Evolutionary conservation across 192 early-diverging fungal genomes (phyloP), one percentile per base, ranked within the genome.

Genomic region (Coemansia biformis): DNA sequence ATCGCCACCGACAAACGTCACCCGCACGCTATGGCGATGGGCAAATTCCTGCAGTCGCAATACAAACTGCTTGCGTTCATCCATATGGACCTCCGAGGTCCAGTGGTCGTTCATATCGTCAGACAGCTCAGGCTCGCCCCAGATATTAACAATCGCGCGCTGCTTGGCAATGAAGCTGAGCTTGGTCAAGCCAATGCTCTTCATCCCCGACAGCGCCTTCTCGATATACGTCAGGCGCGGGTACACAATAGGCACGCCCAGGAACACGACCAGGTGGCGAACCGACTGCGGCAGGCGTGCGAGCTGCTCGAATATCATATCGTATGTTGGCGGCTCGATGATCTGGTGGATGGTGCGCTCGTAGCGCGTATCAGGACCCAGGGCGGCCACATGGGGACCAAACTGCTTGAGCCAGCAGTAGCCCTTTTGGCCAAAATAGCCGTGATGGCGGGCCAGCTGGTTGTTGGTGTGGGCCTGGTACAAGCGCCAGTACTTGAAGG

Each of bases 61-160:
- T 10, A 93, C 73, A 44, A 90, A 64, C 16, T 49, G 43, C 48
- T 71, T 80, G 46, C 89, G 83, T 59, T 93, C 90, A 5, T 60
- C 78, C 40, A 77, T 60, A 44, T 92, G 86, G 38, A 78, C 71
- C 15, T 70, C 71, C 36, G 82, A 79, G 4, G 87, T 85, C 77
- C 76, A 82, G 60, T 79, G 85, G 66, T 92, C 90, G 65, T 84
- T 84, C 80, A 92, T 70, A 51, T 92, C 90, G 61, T 93, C 91
- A 17, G 83, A 65, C 24, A 93, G 72, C 54, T 93, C 89, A 13
- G 86, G 85, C 55, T 90, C 87, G 45, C 88, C 89, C 72, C 89
- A 87, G 35, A 73, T 71, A 30, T 81, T 72, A 17, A 85, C 68
- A 19, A 58, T 60, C 13, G 75, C 77, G 44, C 72, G 78, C 38